A percentile compares a stretch with the other conserved stretches of the same genome.
phyloP scores from a whole-genome alignment of 1,139 yeast species.

The Saccharomyces hybrid region DNA sequence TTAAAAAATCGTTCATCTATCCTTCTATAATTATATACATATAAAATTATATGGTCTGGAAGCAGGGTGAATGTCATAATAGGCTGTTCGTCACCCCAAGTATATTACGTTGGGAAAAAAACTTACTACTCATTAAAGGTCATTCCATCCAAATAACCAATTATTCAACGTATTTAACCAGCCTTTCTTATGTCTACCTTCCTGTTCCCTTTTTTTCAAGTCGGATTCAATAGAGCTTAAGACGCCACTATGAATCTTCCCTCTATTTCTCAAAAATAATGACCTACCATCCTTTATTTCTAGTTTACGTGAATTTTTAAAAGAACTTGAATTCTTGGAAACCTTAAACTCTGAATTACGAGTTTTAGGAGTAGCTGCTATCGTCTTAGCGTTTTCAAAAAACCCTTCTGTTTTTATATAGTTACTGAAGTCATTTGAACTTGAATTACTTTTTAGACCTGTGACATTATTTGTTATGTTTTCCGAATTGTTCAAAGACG shows the following conservation, averaged over 20 bases:
- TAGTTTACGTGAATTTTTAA: conserved; percentile 6
- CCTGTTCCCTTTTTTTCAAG: conserved; percentile 7
- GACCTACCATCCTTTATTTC: conserved; percentile 4
- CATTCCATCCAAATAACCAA: conserved; percentile 7
- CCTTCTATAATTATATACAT: background rate
- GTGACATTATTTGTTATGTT: background rate
- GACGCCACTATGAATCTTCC: conserved; percentile 1
- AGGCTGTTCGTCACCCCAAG: background rate
- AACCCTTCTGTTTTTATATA: background rate
- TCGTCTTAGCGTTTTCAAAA: background rate
- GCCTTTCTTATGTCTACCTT: conserved; percentile 6
- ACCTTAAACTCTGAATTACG: background rate
- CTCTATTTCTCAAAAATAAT: conserved; percentile 2
- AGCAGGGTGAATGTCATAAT: background rate
- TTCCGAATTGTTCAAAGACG: conserved; percentile 30
- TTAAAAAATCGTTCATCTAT: background rate
- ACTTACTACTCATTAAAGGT: background rate
- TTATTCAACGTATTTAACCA: conserved; percentile 22
- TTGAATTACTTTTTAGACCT: background rate
- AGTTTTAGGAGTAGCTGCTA: background rate
- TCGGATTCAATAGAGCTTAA: conserved; percentile 3
- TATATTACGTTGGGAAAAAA: background rate
- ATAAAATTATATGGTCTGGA: conserved; percentile 1
- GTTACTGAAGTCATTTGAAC: background rate
- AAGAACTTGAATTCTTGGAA: conserved; percentile 23